Percentiles rank a stretch among this genome's conserved stretches.
Conservation (phyloP, 805 yeast species). For the Jamesozyma hellenica region DNA sequence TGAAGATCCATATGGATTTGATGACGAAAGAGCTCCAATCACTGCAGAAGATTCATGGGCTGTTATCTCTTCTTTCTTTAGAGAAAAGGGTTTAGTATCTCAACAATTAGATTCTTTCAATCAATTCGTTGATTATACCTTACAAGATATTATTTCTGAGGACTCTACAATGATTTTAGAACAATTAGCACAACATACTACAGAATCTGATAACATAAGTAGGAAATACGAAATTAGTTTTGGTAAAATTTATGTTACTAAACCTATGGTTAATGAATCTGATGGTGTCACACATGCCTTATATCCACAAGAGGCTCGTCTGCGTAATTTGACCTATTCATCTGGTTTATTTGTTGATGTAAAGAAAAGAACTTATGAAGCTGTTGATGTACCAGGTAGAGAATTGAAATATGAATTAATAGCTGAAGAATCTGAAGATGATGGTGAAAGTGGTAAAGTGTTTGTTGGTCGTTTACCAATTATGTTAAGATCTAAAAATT, state of each 20-base stretch:
- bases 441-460: constrained; percentile 71
- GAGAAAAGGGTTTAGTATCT: constrained; percentile 92
- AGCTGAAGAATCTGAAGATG: constrained; percentile 43
- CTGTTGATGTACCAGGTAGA: constrained; percentile 58
- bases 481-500: constrained; percentile 93
- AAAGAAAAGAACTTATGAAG: constrained; percentile 78
- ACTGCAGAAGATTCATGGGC: constrained; percentile 99
- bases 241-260: constrained; percentile 91
- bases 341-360: constrained; percentile 94
- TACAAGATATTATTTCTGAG: constrained; percentile 94
- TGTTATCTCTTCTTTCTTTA: constrained; percentile 90
- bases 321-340: constrained; percentile 91
- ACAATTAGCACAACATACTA: constrained; percentile 95
- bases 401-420: constrained; percentile 49
- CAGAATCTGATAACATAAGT: constrained; percentile 80
- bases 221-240: constrained; percentile 93
- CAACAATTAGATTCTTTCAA: constrained; percentile 97
- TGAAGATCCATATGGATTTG: constrained; percentile 64
- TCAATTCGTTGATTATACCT: constrained; percentile 92
- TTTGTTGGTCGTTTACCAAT: constrained; percentile 95
- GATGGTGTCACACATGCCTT: constrained; percentile 99
- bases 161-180: constrained; percentile 89
- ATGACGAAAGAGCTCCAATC: constrained; percentile 59
- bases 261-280: constrained; percentile 97
- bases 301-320: constrained; percentile 96